Evolutionary conservation across 352 stramenopile genomes (phyloP).

Genomic region (Pythium apleroticum): DNA sequence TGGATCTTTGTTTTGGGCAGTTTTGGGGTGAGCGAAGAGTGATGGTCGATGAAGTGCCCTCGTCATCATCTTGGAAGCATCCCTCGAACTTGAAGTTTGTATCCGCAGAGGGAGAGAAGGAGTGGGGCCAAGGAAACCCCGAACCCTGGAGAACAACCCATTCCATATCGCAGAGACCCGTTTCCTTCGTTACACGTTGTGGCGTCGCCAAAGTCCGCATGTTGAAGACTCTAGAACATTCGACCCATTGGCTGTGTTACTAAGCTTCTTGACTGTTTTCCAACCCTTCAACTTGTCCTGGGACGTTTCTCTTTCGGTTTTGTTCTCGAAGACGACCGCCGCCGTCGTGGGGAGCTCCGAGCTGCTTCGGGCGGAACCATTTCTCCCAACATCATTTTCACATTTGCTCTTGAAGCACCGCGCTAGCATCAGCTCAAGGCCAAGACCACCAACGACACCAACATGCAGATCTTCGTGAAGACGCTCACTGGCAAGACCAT

Average conservation of each 20-base stretch:
- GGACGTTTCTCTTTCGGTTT: constrained; percentile 5
- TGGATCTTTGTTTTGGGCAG: constrained; percentile 12
- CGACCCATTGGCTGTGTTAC: constrained; percentile 8
- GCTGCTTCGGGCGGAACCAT: neutral
- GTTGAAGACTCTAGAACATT: neutral
- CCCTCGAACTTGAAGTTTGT: constrained; percentile 26
- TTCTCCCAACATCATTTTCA: constrained; percentile 9
- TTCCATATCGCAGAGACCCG: constrained; percentile 12
- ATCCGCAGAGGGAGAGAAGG: constrained; percentile 18
- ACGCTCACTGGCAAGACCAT: constrained; percentile 93
- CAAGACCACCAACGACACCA: neutral
- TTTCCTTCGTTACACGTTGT: neutral
- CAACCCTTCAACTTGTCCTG: constrained; percentile 17
- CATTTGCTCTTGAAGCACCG: constrained; percentile 17
- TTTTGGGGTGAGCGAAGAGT: constrained; percentile 12
- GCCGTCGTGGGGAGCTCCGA: too few species aligned
- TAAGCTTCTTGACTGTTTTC: constrained; percentile 7
- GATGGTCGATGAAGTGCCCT: constrained; percentile 17
- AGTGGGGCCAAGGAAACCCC: neutral
- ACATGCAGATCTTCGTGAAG: constrained; percentile 84
- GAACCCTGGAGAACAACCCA: constrained; percentile 10
- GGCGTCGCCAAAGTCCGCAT: constrained; percentile 5
- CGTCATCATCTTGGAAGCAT: constrained; percentile 4
- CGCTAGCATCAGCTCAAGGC: constrained; percentile 4
- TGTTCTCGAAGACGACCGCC: constrained; percentile 3